Conservation (phyloP, 129 eudicot genomes). For the Centaurea solstitialis region DNA sequence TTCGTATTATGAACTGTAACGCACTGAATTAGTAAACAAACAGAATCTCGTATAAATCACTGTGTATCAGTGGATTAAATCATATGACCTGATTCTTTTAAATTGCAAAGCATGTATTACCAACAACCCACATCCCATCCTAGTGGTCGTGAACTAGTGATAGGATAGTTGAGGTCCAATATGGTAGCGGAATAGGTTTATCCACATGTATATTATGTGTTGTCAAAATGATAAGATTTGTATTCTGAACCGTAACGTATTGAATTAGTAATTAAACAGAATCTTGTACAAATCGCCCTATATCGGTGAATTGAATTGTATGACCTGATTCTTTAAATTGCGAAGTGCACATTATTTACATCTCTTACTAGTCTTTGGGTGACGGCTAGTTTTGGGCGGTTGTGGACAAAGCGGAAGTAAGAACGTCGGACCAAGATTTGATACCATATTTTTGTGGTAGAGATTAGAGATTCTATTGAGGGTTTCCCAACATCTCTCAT, state of each 20-base stretch:
- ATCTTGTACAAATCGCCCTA: neutral
- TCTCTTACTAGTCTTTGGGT: neutral
- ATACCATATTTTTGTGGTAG: conserved; percentile 14
- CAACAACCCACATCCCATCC: neutral
- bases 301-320: neutral
- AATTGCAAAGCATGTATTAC: neutral
- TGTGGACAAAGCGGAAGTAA: neutral
- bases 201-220: neutral
- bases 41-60: neutral
- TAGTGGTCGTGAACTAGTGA: neutral
- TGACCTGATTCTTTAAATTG: neutral
- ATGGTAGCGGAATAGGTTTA: conserved; percentile 1
- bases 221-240: conserved; percentile 7
- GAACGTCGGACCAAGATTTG: neutral
- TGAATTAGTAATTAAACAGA: conserved; percentile 5
- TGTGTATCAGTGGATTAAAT: conserved; percentile 6
- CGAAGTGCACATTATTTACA: neutral
- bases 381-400: neutral
- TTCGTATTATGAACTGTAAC: neutral
- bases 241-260: neutral
- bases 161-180: conserved; percentile 5
- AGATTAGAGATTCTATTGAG: conserved; percentile 6
- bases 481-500: neutral
- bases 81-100: neutral
- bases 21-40: conserved; percentile 2